Evolutionary conservation across 164 flowering plant species (phyloP).

Genomic region (Litsea cubeba): DNA sequence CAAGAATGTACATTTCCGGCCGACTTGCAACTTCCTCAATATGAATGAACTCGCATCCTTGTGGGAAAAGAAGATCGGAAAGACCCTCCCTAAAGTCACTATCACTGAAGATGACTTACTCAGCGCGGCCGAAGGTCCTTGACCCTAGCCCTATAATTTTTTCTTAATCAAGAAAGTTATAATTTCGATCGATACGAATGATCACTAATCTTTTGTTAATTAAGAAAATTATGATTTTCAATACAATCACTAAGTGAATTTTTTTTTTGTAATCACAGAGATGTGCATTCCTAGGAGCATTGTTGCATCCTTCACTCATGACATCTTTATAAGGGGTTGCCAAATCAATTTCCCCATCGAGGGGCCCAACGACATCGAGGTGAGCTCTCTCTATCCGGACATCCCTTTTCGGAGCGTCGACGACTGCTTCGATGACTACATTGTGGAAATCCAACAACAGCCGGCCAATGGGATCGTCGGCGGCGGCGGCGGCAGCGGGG

Average conservation of each 20-base stretch:
- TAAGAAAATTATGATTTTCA: too few relatives aligned
- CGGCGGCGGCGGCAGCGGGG: too few relatives aligned
- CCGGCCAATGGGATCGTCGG: neutral
- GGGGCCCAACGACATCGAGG: conserved; percentile 26
- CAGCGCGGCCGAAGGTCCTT: conserved; percentile 40
- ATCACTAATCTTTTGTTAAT: too few relatives aligned
- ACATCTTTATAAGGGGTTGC: conserved; percentile 57
- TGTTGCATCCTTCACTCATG: conserved; percentile 55
- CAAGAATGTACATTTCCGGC: conserved; percentile 57
- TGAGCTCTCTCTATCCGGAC: conserved; percentile 37
- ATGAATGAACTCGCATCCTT: conserved; percentile 56
- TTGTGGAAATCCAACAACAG: neutral
- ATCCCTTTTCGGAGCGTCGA: conserved; percentile 22
- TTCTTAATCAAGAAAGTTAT: too few relatives aligned
- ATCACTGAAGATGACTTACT: conserved; percentile 45
- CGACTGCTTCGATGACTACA: conserved; percentile 39
- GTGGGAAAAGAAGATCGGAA: conserved; percentile 58
- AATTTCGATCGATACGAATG: too few relatives aligned
- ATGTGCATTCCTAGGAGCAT: conserved; percentile 52
- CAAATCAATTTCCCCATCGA: conserved; percentile 38
- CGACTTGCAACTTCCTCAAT: conserved; percentile 35
- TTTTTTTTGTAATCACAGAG: conserved; percentile 29
- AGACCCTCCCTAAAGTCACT: conserved; percentile 42
- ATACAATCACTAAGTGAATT: too few relatives aligned
- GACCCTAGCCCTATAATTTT: too few relatives aligned